Conservation (phyloP, 441 rosid genomes). For the Breynia disticha region DNA sequence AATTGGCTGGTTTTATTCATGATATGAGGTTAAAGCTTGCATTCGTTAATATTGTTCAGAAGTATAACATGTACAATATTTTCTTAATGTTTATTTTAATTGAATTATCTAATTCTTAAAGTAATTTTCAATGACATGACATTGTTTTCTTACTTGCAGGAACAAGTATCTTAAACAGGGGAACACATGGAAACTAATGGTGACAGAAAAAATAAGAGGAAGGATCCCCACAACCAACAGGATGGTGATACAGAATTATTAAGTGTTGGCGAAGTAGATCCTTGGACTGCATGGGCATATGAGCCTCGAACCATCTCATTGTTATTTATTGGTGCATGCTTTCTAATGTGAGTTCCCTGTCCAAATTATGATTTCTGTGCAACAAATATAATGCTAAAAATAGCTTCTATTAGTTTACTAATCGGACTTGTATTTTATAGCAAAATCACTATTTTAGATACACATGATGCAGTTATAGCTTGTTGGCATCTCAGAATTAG, state of each 20-base stretch:
- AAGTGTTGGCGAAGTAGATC: constrained; percentile 59
- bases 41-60: too few relatives aligned
- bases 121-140: background rate
- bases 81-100: background rate
- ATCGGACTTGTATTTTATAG: too few relatives aligned
- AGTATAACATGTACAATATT: background rate
- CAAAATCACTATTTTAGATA: too few relatives aligned
- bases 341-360: constrained; percentile 64
- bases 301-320: constrained; percentile 91
- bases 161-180: constrained; percentile 16
- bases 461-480: too few relatives aligned
- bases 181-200: constrained; percentile 54
- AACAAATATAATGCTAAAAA: too few relatives aligned
- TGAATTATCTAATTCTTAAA: background rate
- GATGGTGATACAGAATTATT: constrained; percentile 37
- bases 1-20: too few relatives aligned
- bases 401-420: too few relatives aligned
- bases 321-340: constrained; percentile 89
- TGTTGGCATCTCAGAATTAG: too few relatives aligned
- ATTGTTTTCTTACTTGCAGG: constrained; percentile 20
- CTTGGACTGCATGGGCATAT: constrained; percentile 99
- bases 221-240: constrained; percentile 36
- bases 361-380: background rate
- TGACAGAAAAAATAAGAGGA: constrained; percentile 40
- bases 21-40: too few relatives aligned